Evolutionary conservation across 2,329 filamentous ascomycete genomes (phyloP).

Genomic region (Ophiostoma montium): DNA sequence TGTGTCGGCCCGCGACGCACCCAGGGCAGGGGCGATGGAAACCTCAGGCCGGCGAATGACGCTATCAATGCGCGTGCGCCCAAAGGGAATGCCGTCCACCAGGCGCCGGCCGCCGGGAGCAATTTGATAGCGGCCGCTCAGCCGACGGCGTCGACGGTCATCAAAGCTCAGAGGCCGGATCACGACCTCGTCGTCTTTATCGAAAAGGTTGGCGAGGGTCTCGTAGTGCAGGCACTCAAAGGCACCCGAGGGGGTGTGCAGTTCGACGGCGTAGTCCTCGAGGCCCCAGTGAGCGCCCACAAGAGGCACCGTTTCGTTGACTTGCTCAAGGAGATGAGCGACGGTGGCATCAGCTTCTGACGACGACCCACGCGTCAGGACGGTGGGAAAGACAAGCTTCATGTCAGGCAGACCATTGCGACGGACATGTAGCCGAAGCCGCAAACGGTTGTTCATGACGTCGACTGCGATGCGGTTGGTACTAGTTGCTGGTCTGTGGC

Average conservation of each 20-base stretch:
- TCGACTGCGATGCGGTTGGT: neutral
- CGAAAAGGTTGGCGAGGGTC: slow-evolving; percentile 52
- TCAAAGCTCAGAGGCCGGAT: slow-evolving; percentile 32
- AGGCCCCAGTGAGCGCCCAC: slow-evolving; percentile 73
- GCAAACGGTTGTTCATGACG: slow-evolving; percentile 21
- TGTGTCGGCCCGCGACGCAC: neutral
- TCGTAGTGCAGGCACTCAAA: slow-evolving; percentile 88
- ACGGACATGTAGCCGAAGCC: slow-evolving; percentile 58
- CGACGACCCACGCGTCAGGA: slow-evolving; percentile 8
- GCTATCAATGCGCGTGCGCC: slow-evolving; percentile 37
- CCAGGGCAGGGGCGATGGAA: neutral
- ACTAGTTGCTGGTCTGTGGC: neutral
- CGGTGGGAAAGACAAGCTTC: slow-evolving; percentile 56
- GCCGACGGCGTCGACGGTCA: slow-evolving; percentile 57
- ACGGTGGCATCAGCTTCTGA: slow-evolving; percentile 48
- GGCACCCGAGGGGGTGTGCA: slow-evolving; percentile 39
- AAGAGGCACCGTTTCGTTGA: slow-evolving; percentile 70
- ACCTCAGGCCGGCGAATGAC: neutral
- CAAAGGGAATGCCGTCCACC: slow-evolving; percentile 75
- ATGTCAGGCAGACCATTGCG: slow-evolving; percentile 61
- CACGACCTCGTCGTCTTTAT: slow-evolving; percentile 72
- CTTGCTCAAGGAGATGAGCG: slow-evolving; percentile 58
- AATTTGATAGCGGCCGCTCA: slow-evolving; percentile 73
- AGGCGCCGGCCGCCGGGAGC: slow-evolving; percentile 64
- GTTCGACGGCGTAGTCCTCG: slow-evolving; percentile 78